These are phyloP conservation scores for Crithidia acanthocephali DNA, from an alignment of 208 protist species.

Conservation along the genomic window DNA sequence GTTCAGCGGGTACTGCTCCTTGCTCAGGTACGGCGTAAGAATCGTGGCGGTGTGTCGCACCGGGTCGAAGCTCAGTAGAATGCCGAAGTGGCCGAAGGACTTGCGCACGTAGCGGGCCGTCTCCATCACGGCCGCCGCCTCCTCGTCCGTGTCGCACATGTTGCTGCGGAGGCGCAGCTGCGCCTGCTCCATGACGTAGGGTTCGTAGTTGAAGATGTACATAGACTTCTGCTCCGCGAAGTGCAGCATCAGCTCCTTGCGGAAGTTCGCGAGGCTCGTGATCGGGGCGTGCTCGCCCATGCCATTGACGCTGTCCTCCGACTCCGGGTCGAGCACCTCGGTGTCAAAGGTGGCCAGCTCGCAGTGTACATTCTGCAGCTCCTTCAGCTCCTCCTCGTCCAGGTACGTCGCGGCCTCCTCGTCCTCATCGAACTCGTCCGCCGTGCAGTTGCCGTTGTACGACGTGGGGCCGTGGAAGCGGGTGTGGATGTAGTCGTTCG, in stretches of 20 bases:
- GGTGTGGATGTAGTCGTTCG: conserved; percentile 81
- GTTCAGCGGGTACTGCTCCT: conserved; percentile 41
- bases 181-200: conserved; percentile 84
- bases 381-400: conserved; percentile 37
- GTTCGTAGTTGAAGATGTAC: conserved; percentile 91
- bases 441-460: conserved; percentile 29
- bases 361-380: conserved; percentile 66
- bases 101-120: conserved; percentile 47
- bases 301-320: conserved; percentile 39
- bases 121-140: conserved; percentile 41
- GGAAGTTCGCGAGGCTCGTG: conserved; percentile 72
- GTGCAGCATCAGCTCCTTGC: conserved; percentile 78
- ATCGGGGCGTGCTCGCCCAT: conserved; percentile 85
- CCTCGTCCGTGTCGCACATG: conserved; percentile 77
- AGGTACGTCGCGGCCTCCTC: conserved; percentile 45
- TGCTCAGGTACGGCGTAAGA: conserved; percentile 60
- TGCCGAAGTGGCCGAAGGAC: conserved; percentile 69
- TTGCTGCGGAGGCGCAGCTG: conserved; percentile 79
- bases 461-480: conserved; percentile 46
- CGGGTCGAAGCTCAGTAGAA: conserved; percentile 79
- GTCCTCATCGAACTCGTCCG: conserved; percentile 66
- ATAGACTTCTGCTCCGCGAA: conserved; percentile 56
- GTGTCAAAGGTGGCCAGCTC: conserved; percentile 88
- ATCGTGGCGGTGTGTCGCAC: conserved; percentile 70
- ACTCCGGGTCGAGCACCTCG: conserved; percentile 61